Conservation (phyloP, 768 basidiomycete genomes). For the Ephemerocybe angulata region DNA sequence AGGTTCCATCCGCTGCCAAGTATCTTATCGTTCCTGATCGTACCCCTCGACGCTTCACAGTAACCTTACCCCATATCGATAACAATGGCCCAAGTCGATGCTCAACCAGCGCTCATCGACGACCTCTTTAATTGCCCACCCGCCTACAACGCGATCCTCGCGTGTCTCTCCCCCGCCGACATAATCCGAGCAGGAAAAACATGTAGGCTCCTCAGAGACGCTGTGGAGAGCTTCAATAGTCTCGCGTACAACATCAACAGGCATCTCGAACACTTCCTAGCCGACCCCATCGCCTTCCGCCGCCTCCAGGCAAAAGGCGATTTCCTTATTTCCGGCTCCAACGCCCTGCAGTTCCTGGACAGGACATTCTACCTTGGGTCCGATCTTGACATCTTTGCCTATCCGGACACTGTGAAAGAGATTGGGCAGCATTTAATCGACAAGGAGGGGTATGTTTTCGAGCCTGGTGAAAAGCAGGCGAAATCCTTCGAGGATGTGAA, state of each 20-base stretch:
- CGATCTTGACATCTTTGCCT: conserved; percentile 6
- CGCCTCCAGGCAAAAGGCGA: neutral
- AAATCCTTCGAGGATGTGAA: neutral
- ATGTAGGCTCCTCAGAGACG: neutral
- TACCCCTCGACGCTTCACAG: no score
- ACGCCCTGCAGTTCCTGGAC: conserved; percentile 8
- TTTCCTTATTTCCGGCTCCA: conserved; percentile 8
- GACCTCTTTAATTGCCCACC: conserved; percentile 1
- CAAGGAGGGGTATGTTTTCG: conserved; percentile 4
- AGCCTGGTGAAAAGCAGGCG: neutral
- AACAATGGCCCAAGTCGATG: no score
- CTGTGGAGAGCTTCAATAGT: neutral
- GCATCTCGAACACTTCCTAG: conserved; percentile 1
- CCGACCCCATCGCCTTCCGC: neutral
- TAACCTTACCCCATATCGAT: no score
- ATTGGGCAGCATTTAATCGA: neutral
- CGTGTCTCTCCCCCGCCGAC: neutral
- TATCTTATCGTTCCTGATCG: no score
- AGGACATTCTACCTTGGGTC: conserved; percentile 6
- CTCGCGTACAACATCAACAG: conserved; percentile 5
- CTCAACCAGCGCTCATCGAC: neutral
- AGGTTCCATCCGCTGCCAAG: no score
- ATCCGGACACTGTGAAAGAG: neutral
- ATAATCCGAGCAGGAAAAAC: neutral
- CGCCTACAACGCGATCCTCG: neutral